Base-by-base conservation (phyloP, 2,329 filamentous ascomycete species). In the Ambrosiella xylebori region DNA sequence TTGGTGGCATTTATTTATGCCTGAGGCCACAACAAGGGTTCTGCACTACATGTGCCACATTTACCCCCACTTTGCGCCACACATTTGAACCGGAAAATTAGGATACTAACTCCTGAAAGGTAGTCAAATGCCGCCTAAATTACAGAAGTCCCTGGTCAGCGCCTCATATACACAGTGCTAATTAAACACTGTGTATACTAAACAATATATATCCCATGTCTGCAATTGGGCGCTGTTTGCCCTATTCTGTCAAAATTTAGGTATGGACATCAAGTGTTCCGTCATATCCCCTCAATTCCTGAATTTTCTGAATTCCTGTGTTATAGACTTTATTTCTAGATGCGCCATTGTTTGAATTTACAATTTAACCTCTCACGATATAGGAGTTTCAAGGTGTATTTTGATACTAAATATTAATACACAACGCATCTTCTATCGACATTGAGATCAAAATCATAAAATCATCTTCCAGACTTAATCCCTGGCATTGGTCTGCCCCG, bases 11-110 rank as follows among this genome's bases (percentile, higher is more conserved):
- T 41, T n/a, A n/a, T 39, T 36, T 36, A 49, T 60, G 54, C 58
- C 58, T 60, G 54, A 60, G 58, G 58, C 58, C 44, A 19, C 38
- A 40, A 54, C 49, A 54, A 37, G 11, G 7, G 27, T 47, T 57
- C 12, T 8, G 13, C 49, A 49, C 54, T 54, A 57, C 40, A 44
- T 12, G 44, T 17, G 39, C 49, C 55, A 60, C 41, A 39, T 17
- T 15, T 35, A 9, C 11, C 54, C 54, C 58, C 58, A 60, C 53
- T 27, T 27, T 27, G 53, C 37, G 9, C 3, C 13, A 41, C 39
- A 52, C 47, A 7, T 6, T n/a, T 27, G 17, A 11, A 19, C n/a
- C 27, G 7, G 47, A 8, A 11, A n/a, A 12, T 41, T 6, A 51
- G 47, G 47, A 19, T 51, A 27, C 19, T 9, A 9, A 19, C 19